Evolutionary conservation across 2,329 filamentous ascomycete species (phyloP), one percentile per base, ranked within the genome.

Genomic region (Fusarium setosum): DNA sequence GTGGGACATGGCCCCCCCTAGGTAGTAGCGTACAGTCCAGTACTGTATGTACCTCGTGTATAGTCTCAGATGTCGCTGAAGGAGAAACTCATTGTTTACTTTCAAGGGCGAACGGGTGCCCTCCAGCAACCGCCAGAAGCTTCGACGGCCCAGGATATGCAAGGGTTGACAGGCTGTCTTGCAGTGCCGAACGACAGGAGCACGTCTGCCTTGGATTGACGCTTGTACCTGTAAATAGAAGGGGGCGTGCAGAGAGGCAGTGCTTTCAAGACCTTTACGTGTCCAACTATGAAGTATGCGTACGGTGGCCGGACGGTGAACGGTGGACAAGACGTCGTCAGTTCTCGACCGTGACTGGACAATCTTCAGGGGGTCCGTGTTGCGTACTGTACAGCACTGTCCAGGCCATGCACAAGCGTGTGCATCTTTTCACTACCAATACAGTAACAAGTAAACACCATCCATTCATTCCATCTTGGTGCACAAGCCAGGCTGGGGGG

Each of bases 191-290:
- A 8, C 50, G 18, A 18, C 34, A 21, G 24, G 35, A 26, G 38
- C 49, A n/a, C 29, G 29, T n/a, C 15, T 52, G 31, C 20, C 26
- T 29, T 29, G 23, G 20, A 50, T 38, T 63, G 44, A 45, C 42
- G 21, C 47, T 51, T 23, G 42, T 52, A 50, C 7, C 60, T 51
- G 56, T 60, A 67, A 66, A 67, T 67, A 67, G 63, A 67, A 67
- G 40, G 54, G 64, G 65, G 51, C 48, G 60, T 67, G 64, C 60
- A 42, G 63, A 31, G 29, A 65, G 64, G 64, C 60, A 49, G 54
- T 67, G 60, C 49, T 53, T 50, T 53, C 49, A 56, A 59, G 48
- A 32, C 59, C 56, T 34, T 24, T 62, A 59, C 44, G 42, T 44
- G 23, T 24, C 18, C 42, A n/a, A n/a, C n/a, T n/a, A n/a, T n/a